Conservation (phyloP, 2,329 filamentous ascomycete genomes). For the Colletotrichum coccodes region DNA sequence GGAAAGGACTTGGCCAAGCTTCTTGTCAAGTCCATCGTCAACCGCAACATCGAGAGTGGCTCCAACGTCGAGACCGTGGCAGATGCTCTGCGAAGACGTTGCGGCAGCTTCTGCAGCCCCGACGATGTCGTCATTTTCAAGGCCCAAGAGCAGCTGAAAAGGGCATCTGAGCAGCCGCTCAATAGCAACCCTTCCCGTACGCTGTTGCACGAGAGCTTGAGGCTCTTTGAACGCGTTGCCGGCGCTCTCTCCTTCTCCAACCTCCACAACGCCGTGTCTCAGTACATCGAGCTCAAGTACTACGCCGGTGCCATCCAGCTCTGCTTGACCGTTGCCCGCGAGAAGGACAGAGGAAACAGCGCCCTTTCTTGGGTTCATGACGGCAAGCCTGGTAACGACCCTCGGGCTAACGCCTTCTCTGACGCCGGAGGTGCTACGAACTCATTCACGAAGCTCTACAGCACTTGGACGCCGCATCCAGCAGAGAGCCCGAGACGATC, state of each 20-base stretch:
- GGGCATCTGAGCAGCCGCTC: conserved; percentile 80
- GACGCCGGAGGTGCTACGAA: conserved; percentile 84
- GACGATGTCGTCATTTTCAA: conserved; percentile 99
- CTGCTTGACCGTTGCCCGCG: conserved; percentile 82
- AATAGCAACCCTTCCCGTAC: conserved; percentile 82
- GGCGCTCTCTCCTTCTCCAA: conserved; percentile 84
- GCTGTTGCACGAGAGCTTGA: conserved; percentile 87
- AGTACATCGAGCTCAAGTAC: conserved; percentile 86
- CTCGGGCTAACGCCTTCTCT: conserved; percentile 73
- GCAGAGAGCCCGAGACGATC: conserved; percentile 74
- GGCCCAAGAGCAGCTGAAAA: conserved; percentile 92
- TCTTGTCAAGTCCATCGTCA: conserved; percentile 96
- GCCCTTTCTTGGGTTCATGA: conserved; percentile 91
- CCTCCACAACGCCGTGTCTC: conserved; percentile 78
- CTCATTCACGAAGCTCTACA: conserved; percentile 86
- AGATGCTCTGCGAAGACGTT: conserved; percentile 89
- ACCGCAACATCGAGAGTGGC: conserved; percentile 95
- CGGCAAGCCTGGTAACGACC: conserved; percentile 76
- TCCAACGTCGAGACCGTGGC: conserved; percentile 98
- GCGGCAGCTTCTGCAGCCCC: conserved; percentile 96
- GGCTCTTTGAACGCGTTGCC: conserved; percentile 89
- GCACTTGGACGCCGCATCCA: conserved; percentile 78
- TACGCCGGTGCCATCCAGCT: conserved; percentile 94
- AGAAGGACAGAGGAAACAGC: conserved; percentile 87
- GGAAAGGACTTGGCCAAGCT: conserved; percentile 93